Conservation (phyloP, 306 rosid genomes). For the Lathyrus oleraceus region DNA sequence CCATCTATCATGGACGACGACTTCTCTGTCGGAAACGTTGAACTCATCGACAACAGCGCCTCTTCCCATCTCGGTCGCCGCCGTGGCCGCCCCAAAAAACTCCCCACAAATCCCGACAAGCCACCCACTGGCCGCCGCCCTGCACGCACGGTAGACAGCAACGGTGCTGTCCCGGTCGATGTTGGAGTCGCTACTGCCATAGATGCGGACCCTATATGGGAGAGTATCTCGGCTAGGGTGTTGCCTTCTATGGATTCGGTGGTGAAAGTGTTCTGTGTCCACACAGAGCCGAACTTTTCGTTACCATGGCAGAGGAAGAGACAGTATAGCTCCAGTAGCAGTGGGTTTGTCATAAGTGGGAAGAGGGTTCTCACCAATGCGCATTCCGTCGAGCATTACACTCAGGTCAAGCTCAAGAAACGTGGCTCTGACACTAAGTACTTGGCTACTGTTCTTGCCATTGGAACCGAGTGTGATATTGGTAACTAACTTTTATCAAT, state of each 20-base stretch:
- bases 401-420: slow-evolving; percentile 94
- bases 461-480: slow-evolving; percentile 95
- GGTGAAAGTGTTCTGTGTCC: slow-evolving; percentile 90
- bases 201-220: slow-evolving; percentile 47
- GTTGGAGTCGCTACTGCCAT: slow-evolving; percentile 12
- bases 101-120: slow-evolving; percentile 47
- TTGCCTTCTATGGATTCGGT: slow-evolving; percentile 89
- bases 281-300: slow-evolving; percentile 93
- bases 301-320: slow-evolving; percentile 98
- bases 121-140: slow-evolving; percentile 43
- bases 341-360: slow-evolving; percentile 85
- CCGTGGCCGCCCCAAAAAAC: slow-evolving; percentile 76
- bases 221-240: slow-evolving; percentile 49
- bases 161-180: slow-evolving; percentile 41
- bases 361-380: slow-evolving; percentile 92
- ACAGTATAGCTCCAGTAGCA: slow-evolving; percentile 87
- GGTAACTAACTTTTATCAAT: slow-evolving; percentile 35
- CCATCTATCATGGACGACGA: slow-evolving; percentile 46
- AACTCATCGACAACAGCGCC: slow-evolving; percentile 54
- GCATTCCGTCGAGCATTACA: slow-evolving; percentile 89
- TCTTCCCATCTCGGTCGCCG: slow-evolving; percentile 37
- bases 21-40: slow-evolving; percentile 63
- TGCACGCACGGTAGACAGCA: slow-evolving; percentile 32
- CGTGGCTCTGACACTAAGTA: slow-evolving; percentile 95
- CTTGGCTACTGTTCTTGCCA: slow-evolving; percentile 93